Evolutionary conservation across 2,329 filamentous ascomycete species (phyloP), one percentile per base, ranked within the genome.

Genomic region (Xylaria sp.): DNA sequence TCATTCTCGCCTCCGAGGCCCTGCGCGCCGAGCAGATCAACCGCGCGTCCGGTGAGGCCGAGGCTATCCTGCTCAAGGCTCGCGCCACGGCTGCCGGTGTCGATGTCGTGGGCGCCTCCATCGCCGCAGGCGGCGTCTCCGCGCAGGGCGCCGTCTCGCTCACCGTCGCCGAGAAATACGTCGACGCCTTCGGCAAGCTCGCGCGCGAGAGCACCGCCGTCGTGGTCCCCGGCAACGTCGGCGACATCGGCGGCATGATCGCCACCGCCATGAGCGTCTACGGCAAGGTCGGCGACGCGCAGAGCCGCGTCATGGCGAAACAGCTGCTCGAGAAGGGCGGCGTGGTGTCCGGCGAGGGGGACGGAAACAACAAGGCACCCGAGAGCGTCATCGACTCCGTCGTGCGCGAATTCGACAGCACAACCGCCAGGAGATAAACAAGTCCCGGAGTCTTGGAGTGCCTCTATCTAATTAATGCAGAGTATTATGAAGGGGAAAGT

Each of bases 221-320:
- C 31, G 93, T 99, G 22, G 94, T 99, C 15, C 96, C 96, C 0
- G 96, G 96, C 11, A 98, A 99, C 76, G 93, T 99, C 42, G 96
- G 96, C 67, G 96, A 99, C 77, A 94, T 99, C 73, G 91, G 93
- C 61, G 89, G 93, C 73, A 97, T 99, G 94, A 98, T 99, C 79
- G 94, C 96, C 44, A 96, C 93, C 20, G 96, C 94, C 1, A 90
- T 99, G 85, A 92, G 94, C 61, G 94, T 99, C 20, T 99, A 97
- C 79, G 93, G 95, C 66, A 97, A 97, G 79, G 92, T 99, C 50
- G 93, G 89, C 73, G 88, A 95, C 75, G 88, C 90, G 0, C 93
- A 97, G 80, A 87, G 89, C 29, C 90, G 87, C 77, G 84, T 85
- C 11, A 85, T 92, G 79, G 87, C 89, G 5, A 85, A 85, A 71